Conservation (phyloP, 495 filamentous ascomycete species). For the Cercophora newfieldiana region DNA sequence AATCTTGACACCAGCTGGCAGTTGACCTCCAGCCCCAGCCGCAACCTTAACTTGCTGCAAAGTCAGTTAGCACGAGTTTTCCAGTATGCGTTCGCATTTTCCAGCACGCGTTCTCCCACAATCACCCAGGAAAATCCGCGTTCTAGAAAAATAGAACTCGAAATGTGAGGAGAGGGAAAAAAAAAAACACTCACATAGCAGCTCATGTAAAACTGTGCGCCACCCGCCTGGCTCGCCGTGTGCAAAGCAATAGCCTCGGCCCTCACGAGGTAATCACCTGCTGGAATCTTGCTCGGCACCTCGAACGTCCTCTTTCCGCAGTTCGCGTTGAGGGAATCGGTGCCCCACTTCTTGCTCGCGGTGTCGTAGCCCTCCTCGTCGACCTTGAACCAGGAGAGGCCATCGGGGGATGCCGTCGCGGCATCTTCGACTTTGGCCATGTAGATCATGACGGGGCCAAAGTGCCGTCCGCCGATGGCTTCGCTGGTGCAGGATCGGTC, state of each 20-base stretch:
- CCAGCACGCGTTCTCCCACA: too few relatives aligned
- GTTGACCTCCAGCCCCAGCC: slow-evolving; percentile 38
- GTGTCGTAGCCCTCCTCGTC: slow-evolving; percentile 35
- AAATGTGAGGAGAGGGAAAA: neutral
- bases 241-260: slow-evolving; percentile 54
- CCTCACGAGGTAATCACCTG: slow-evolving; percentile 49
- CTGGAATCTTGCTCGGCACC: slow-evolving; percentile 43
- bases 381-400: slow-evolving; percentile 45
- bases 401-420: slow-evolving; percentile 36
- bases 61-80: neutral
- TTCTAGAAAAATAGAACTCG: too few relatives aligned
- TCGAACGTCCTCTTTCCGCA: slow-evolving; percentile 45
- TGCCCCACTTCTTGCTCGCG: slow-evolving; percentile 34
- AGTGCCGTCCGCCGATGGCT: slow-evolving; percentile 54
- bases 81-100: too few relatives aligned
- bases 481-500: slow-evolving; percentile 45
- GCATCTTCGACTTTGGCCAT: slow-evolving; percentile 49
- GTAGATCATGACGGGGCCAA: slow-evolving; percentile 53
- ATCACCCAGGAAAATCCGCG: too few relatives aligned
- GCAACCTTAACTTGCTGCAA: slow-evolving; percentile 46
- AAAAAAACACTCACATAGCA: slow-evolving; percentile 29
- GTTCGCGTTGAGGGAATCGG: slow-evolving; percentile 33
- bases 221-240: slow-evolving; percentile 36
- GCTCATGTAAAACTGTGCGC: slow-evolving; percentile 52
- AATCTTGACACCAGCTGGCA: slow-evolving; percentile 45